Conservation (phyloP, 2,329 filamentous ascomycete genomes). For the Penicillium olsonii region DNA sequence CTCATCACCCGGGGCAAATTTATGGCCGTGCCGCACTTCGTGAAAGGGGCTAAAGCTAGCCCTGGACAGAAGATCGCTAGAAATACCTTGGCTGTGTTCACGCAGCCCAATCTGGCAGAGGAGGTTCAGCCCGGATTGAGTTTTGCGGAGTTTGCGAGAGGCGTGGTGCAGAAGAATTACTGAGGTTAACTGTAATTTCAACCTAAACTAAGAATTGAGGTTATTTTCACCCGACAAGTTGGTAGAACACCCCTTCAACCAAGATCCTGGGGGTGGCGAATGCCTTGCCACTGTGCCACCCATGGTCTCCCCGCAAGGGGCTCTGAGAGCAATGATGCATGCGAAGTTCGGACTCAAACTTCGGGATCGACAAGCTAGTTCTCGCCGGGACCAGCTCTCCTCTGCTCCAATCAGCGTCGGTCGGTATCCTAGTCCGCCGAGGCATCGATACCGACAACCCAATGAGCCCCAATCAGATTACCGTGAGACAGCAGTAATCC, state of each 20-base stretch:
- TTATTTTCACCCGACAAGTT: too few relatives aligned
- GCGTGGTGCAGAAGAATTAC: slow-evolving; percentile 72
- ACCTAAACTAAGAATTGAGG: not conserved
- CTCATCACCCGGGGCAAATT: slow-evolving; percentile 89
- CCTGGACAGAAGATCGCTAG: slow-evolving; percentile 59
- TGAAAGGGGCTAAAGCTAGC: slow-evolving; percentile 68
- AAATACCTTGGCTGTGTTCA: slow-evolving; percentile 95
- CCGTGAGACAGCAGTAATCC: not conserved
- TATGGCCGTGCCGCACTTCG: slow-evolving; percentile 94
- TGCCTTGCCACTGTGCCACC: not conserved
- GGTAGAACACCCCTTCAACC: not conserved
- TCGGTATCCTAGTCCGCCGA: not conserved
- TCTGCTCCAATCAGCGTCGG: not conserved
- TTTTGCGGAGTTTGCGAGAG: slow-evolving; percentile 74
- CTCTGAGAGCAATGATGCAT: too few relatives aligned
- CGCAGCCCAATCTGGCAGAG: slow-evolving; percentile 85
- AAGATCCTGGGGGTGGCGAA: not conserved
- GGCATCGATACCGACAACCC: not conserved
- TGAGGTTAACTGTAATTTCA: slow-evolving; percentile 9
- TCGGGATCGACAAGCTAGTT: not conserved
- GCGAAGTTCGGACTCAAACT: not conserved
- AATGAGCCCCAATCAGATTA: not conserved
- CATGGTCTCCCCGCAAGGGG: too few relatives aligned
- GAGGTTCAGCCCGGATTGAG: slow-evolving; percentile 71
- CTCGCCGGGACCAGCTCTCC: not conserved